These are phyloP conservation scores for Exophiala sideris DNA, from an alignment of 2,329 filamentous ascomycete genomes.

Conservation along the genomic window DNA sequence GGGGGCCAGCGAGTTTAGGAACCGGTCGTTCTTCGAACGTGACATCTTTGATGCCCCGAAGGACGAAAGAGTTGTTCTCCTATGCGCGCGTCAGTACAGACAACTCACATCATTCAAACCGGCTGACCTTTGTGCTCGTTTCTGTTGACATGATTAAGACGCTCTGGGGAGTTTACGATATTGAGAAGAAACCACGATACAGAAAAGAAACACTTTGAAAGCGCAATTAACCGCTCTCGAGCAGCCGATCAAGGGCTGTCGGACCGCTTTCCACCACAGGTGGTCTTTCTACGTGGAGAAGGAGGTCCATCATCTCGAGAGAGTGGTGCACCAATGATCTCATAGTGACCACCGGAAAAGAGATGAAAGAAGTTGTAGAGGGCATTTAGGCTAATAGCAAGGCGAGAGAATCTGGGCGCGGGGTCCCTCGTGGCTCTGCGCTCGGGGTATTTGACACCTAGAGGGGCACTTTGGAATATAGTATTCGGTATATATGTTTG, in stretches of 20 bases:
- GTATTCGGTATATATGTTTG: background rate
- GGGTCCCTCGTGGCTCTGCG: background rate
- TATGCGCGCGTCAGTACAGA: conserved; percentile 5
- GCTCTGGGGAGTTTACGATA: background rate
- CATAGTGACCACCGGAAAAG: conserved; percentile 8
- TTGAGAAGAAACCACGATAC: background rate
- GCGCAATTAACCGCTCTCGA: background rate
- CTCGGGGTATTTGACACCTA: background rate
- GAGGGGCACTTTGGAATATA: background rate
- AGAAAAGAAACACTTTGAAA: background rate
- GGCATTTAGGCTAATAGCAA: conserved; percentile 4
- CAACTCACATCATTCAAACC: background rate
- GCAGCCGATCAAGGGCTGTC: background rate
- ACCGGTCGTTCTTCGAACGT: conserved; percentile 71
- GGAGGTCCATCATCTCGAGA: background rate
- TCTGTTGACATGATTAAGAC: background rate
- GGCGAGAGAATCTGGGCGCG: background rate
- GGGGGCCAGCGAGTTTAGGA: conserved; percentile 57
- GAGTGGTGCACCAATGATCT: background rate
- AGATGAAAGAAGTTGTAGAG: background rate
- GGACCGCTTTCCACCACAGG: conserved; percentile 6
- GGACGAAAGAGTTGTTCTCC: conserved; percentile 80
- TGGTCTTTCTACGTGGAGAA: background rate
- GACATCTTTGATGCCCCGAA: conserved; percentile 71
- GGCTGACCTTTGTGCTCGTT: conserved; percentile 20